phyloP scores from a whole-genome alignment of 257 asterid genomes.

The Solanum tarijense region DNA sequence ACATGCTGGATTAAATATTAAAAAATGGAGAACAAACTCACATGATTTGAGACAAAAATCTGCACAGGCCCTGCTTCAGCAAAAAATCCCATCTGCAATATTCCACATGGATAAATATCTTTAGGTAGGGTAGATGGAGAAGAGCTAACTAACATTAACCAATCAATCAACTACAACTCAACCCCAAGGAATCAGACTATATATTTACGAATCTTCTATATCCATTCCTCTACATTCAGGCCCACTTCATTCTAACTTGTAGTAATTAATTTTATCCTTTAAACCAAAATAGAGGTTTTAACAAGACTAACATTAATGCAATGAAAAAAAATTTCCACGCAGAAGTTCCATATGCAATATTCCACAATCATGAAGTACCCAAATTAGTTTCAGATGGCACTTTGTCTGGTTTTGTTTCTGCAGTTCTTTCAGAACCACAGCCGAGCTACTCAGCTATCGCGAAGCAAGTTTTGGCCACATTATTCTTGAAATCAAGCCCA shows the following conservation, averaged over 20 bases:
- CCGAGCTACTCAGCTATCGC: slow-evolving; percentile 43
- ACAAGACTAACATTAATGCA: neutral
- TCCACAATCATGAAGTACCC: neutral
- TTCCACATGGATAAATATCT: neutral
- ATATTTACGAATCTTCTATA: neutral
- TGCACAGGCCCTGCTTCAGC: slow-evolving; percentile 99
- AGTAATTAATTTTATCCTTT: neutral
- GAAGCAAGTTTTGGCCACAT: slow-evolving; percentile 53
- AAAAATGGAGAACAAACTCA: slow-evolving; percentile 14
- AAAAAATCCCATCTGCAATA: slow-evolving; percentile 90
- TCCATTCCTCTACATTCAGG: neutral
- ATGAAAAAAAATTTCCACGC: neutral
- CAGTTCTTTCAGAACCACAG: slow-evolving; percentile 32
- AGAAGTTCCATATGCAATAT: neutral
- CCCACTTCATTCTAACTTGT: neutral
- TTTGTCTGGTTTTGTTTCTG: neutral
- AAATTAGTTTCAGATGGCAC: too few species aligned
- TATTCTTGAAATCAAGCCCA: slow-evolving; percentile 36
- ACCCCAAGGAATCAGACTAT: neutral
- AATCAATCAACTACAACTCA: neutral
- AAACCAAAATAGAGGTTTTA: neutral
- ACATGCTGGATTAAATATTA: neutral
- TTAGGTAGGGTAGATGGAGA: neutral
- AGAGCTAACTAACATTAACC: neutral
- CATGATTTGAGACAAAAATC: slow-evolving; percentile 84